These are phyloP conservation scores for Pseudocercospora crystallina DNA, from an alignment of 2,329 filamentous ascomycete species.

Conservation along the genomic window DNA sequence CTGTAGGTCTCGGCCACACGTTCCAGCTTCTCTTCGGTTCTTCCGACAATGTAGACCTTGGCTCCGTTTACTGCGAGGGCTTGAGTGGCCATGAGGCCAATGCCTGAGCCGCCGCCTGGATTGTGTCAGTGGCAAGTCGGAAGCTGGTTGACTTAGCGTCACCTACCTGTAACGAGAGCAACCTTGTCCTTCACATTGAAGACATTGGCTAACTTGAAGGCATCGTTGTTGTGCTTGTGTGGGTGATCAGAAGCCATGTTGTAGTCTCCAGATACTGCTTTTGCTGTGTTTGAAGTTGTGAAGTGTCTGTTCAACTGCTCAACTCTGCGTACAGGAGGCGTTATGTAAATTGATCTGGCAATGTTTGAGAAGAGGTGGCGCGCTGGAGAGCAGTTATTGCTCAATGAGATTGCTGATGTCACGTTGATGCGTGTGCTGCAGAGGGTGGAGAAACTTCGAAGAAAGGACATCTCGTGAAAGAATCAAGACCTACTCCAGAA, in stretches of 20 bases:
- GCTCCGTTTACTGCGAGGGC: slow-evolving; percentile 41
- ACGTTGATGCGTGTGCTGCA: too few species aligned
- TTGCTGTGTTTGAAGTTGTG: slow-evolving; percentile 3
- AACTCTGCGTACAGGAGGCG: slow-evolving; percentile 1
- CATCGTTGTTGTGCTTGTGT: slow-evolving; percentile 35
- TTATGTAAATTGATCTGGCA: too few species aligned
- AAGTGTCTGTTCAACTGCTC: slow-evolving; percentile 15
- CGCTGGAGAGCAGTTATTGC: too few species aligned
- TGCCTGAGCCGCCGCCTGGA: slow-evolving; percentile 46
- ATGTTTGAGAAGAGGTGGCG: too few species aligned
- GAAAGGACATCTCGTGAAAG: too few species aligned
- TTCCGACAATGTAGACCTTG: slow-evolving; percentile 51
- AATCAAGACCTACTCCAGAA: too few species aligned
- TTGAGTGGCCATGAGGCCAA: slow-evolving; percentile 50
- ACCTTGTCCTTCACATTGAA: slow-evolving; percentile 42
- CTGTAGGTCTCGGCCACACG: slow-evolving; percentile 45
- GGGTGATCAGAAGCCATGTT: slow-evolving; percentile 31
- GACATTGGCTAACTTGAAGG: slow-evolving; percentile 35
- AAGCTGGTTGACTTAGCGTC: background rate
- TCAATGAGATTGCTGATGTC: too few species aligned
- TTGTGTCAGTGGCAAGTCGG: background rate
- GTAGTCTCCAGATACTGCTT: background rate
- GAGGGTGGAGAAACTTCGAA: too few species aligned
- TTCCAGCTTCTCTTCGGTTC: slow-evolving; percentile 50
- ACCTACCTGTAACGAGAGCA: slow-evolving; percentile 40